Evolutionary conservation across 2,329 filamentous ascomycete species (phyloP).

Genomic region (Apiospora arundinis): DNA sequence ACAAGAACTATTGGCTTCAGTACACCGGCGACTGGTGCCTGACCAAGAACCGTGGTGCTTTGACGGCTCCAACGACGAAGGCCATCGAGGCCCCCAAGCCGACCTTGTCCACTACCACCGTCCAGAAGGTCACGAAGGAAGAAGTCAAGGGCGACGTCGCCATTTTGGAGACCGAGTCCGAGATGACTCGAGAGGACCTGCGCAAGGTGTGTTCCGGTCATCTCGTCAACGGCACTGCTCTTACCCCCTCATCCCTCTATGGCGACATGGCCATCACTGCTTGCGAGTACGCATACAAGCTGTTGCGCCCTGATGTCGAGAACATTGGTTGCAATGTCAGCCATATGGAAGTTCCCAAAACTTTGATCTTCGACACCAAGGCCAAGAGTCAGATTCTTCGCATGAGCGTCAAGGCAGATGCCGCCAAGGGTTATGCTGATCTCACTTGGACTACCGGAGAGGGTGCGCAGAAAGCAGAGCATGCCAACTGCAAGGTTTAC

Average conservation of each 20-base stretch:
- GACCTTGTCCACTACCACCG: constrained; percentile 68
- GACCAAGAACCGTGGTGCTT: constrained; percentile 66
- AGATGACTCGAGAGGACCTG: constrained; percentile 68
- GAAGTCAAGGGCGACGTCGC: constrained; percentile 65
- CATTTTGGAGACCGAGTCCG: constrained; percentile 68
- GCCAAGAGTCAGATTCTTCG: constrained; percentile 63
- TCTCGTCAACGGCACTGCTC: constrained; percentile 68
- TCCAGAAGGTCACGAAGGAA: constrained; percentile 69
- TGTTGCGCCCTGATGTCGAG: constrained; percentile 61
- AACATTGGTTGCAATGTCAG: constrained; percentile 68
- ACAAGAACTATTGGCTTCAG: constrained; percentile 76
- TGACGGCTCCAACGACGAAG: constrained; percentile 48
- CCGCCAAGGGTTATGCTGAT: constrained; percentile 59
- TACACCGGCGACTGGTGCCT: constrained; percentile 66
- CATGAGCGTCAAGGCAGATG: constrained; percentile 65
- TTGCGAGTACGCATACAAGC: constrained; percentile 71
- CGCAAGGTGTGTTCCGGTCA: constrained; percentile 69
- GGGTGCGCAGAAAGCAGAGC: constrained; percentile 63
- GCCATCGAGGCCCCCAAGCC: constrained; percentile 46
- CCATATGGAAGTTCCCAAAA: constrained; percentile 73
- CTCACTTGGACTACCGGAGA: constrained; percentile 66
- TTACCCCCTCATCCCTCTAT: constrained; percentile 67
- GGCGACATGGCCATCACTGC: constrained; percentile 61
- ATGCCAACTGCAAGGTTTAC: constrained; percentile 67
- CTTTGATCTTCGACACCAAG: constrained; percentile 63